Evolutionary conservation across 1,139 yeast genomes (phyloP).

Genomic region (Debaryomycetaceae sp.): DNA sequence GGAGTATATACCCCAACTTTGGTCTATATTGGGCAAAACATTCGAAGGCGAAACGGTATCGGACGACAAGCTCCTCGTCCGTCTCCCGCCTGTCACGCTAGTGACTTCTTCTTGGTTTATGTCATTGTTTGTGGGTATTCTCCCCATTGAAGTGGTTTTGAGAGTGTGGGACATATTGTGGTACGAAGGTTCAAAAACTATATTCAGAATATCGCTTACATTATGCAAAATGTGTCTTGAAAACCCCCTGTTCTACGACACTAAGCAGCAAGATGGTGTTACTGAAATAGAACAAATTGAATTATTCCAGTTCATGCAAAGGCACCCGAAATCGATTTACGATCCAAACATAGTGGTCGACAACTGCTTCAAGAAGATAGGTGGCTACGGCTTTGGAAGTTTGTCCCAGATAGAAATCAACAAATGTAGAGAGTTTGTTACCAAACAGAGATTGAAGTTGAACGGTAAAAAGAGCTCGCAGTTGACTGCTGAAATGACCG

Average conservation of each 20-base stretch:
- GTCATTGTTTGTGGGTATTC: slow-evolving; percentile 85
- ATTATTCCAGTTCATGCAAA: slow-evolving; percentile 80
- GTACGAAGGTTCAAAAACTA: slow-evolving; percentile 85
- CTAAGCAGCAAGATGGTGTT: slow-evolving; percentile 13
- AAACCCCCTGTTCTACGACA: slow-evolving; percentile 35
- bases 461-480: slow-evolving; percentile 36
- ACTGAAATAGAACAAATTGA: slow-evolving; percentile 70
- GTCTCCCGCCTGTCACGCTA: slow-evolving; percentile 84
- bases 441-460: slow-evolving; percentile 50
- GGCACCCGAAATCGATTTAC: slow-evolving; percentile 66
- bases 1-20: slow-evolving; percentile 79
- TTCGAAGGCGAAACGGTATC: slow-evolving; percentile 43
- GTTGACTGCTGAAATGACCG: slow-evolving; percentile 35
- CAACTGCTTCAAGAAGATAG: slow-evolving; percentile 68
- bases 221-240: slow-evolving; percentile 79
- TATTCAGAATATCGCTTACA: slow-evolving; percentile 80
- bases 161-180: slow-evolving; percentile 94
- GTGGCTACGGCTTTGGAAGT: slow-evolving; percentile 66
- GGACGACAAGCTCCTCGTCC: slow-evolving; percentile 62
- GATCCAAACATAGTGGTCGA: slow-evolving; percentile 73
- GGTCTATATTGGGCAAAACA: slow-evolving; percentile 52
- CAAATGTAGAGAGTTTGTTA: slow-evolving; percentile 73
- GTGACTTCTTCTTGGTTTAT: slow-evolving; percentile 98
- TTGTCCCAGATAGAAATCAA: slow-evolving; percentile 79
- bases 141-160: slow-evolving; percentile 84